A percentile compares a stretch with the other conserved stretches of the same genome.
These are phyloP conservation scores for Mucor circinelloides DNA, from an alignment of 371 early-diverging fungal species.

Conservation along the genomic window DNA sequence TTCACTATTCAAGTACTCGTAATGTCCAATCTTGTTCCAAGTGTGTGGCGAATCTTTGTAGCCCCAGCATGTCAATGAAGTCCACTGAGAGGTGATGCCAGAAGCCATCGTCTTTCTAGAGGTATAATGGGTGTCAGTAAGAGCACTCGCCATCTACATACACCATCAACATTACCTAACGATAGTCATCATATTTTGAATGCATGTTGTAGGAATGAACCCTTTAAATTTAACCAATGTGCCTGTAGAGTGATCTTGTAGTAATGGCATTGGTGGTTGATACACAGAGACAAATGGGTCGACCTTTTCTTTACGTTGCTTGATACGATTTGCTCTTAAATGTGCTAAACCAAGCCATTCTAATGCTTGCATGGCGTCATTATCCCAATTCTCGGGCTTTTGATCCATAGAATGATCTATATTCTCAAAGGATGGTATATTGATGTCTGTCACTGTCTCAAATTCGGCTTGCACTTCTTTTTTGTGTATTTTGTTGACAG, in stretches of 20 bases:
- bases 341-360: conserved; percentile 70
- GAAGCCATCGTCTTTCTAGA: conserved; percentile 33
- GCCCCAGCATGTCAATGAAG: conserved; percentile 63
- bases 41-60: conserved; percentile 69
- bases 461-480: conserved; percentile 21
- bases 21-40: conserved; percentile 56
- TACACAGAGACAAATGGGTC: conserved; percentile 61
- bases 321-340: conserved; percentile 53
- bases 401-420: conserved; percentile 22
- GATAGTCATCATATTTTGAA: conserved; percentile 32
- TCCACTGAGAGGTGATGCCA: conserved; percentile 49
- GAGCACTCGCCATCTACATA: background rate
- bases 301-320: background rate
- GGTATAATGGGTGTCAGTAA: background rate
- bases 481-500: conserved; percentile 7
- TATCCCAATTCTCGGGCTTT: conserved; percentile 35
- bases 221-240: conserved; percentile 39
- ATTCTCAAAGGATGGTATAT: conserved; percentile 34
- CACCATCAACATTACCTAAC: conserved; percentile 31
- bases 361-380: conserved; percentile 42
- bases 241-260: conserved; percentile 16
- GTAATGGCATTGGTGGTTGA: conserved; percentile 36
- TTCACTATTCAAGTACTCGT: conserved; percentile 60
- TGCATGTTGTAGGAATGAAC: conserved; percentile 33
- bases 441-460: conserved; percentile 26